Conservation (phyloP, 2,329 filamentous ascomycete genomes). For the Phoma sp. region DNA sequence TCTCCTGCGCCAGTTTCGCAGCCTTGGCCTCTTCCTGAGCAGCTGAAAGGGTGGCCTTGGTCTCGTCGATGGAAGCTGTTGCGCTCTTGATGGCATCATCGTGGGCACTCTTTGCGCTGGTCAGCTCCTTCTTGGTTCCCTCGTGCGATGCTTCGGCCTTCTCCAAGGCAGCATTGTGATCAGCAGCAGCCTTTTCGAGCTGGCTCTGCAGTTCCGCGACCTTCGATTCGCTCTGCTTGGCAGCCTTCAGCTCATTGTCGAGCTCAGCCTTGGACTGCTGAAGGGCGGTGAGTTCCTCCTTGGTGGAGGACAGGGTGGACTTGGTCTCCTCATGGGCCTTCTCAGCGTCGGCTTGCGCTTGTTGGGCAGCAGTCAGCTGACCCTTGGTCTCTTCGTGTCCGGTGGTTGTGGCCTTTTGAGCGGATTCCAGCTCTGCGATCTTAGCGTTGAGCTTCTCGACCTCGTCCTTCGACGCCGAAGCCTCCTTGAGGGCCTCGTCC, state of each 20-base stretch:
- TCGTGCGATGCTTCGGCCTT: constrained; percentile 21
- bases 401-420: constrained; percentile 9
- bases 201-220: constrained; percentile 28
- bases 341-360: constrained; percentile 27
- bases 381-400: constrained; percentile 23
- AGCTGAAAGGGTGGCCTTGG: constrained; percentile 8
- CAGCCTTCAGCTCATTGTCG: constrained; percentile 26
- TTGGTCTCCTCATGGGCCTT: constrained; percentile 27
- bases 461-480: constrained; percentile 8
- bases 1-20: constrained; percentile 15
- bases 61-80: constrained; percentile 18
- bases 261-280: constrained; percentile 27
- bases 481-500: constrained; percentile 22
- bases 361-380: constrained; percentile 23
- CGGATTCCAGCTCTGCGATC: constrained; percentile 22
- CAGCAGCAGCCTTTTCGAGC: constrained; percentile 29
- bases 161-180: constrained; percentile 29
- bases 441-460: constrained; percentile 18
- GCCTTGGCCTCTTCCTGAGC: constrained; percentile 19
- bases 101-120: constrained; percentile 10
- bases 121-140: constrained; percentile 20
- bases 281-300: constrained; percentile 20
- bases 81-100: constrained; percentile 18
- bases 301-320: constrained; percentile 15
- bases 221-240: constrained; percentile 27